Percentiles rank a stretch among this genome's conserved stretches.
phyloP scores from a whole-genome alignment of 345 rosid species.

The Diplotaxis tenuifolia region DNA sequence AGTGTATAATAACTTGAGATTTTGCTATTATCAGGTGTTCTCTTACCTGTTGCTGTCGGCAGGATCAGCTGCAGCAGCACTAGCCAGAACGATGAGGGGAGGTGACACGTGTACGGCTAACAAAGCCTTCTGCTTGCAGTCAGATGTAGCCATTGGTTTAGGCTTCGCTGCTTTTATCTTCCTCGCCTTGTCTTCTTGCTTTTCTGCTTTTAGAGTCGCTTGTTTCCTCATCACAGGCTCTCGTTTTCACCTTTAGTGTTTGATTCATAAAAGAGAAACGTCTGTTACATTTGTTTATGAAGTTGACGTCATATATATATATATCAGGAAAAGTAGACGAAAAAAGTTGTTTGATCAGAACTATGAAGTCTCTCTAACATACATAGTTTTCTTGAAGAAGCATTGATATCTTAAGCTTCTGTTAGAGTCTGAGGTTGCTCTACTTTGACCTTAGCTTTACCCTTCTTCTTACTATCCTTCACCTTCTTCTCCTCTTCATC shows the following conservation, averaged over 20 bases:
- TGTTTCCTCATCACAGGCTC: slow-evolving; percentile 82
- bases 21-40: slow-evolving; percentile 50
- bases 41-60: slow-evolving; percentile 84
- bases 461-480: slow-evolving; percentile 37
- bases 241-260: slow-evolving; percentile 74
- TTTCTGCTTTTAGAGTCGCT: slow-evolving; percentile 81
- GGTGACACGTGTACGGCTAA: slow-evolving; percentile 46
- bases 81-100: slow-evolving; percentile 62
- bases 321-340: background rate
- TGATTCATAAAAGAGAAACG: no score
- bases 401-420: slow-evolving; percentile 33
- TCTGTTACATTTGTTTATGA: background rate
- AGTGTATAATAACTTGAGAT: background rate
- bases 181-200: slow-evolving; percentile 64
- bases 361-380: background rate
- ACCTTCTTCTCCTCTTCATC: slow-evolving; percentile 45
- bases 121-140: slow-evolving; percentile 69
- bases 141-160: slow-evolving; percentile 65
- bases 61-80: slow-evolving; percentile 68
- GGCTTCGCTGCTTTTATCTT: slow-evolving; percentile 83
- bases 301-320: background rate
- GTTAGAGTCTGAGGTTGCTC: slow-evolving; percentile 46
- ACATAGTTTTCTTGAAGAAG: background rate
- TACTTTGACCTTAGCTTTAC: slow-evolving; percentile 43
- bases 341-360: background rate